Evolutionary conservation across 805 yeast genomes (phyloP).

Genomic region (Candida rishiriensis): DNA sequence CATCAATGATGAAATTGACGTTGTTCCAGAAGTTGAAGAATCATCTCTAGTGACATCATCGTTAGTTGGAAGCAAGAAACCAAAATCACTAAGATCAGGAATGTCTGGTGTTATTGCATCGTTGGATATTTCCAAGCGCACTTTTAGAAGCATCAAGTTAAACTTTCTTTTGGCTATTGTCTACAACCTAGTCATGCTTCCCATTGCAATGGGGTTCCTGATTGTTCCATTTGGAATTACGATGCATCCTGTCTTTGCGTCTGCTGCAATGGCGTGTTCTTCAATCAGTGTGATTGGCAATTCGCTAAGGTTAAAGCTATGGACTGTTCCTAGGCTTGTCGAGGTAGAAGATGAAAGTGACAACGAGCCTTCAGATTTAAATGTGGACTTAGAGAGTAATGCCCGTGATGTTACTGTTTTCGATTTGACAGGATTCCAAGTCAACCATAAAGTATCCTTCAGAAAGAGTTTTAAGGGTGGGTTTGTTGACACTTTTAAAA

Average conservation of each 20-base stretch:
- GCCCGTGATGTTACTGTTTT: neutral
- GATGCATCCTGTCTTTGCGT: constrained; percentile 85
- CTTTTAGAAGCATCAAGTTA: constrained; percentile 69
- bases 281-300: constrained; percentile 84
- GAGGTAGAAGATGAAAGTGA: neutral
- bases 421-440: constrained; percentile 1
- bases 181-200: constrained; percentile 81
- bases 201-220: constrained; percentile 91
- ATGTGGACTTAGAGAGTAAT: neutral
- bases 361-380: constrained; percentile 6
- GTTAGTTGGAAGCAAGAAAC: neutral
- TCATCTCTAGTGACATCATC: neutral
- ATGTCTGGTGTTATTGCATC: constrained; percentile 55
- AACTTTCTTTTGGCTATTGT: constrained; percentile 86
- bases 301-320: constrained; percentile 66
- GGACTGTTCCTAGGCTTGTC: constrained; percentile 33
- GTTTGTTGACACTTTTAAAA: neutral
- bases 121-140: constrained; percentile 61
- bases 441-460: neutral
- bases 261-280: constrained; percentile 89
- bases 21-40: constrained; percentile 19
- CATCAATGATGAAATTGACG: constrained; percentile 17
- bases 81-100: constrained; percentile 10
- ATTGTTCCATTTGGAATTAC: constrained; percentile 69
- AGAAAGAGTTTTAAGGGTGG: neutral